Conservation (phyloP, 768 basidiomycete genomes). For the Termitomyces titanicus region DNA sequence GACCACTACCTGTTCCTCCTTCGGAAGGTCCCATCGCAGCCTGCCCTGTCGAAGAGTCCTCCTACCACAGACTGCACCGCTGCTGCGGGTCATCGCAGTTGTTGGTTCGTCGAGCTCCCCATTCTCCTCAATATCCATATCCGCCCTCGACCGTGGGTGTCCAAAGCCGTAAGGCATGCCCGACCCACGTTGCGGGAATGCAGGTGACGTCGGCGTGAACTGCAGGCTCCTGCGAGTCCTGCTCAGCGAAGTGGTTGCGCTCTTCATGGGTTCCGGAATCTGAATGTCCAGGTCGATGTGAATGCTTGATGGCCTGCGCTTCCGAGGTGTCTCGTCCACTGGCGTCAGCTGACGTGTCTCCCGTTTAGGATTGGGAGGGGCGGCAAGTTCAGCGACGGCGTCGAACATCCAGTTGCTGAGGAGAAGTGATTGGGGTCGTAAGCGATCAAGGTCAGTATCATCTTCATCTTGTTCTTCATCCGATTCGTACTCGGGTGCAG, state of each 20-base stretch:
- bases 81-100: conserved; percentile 34
- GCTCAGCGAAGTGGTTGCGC: background rate
- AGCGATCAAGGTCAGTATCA: conserved; percentile 21
- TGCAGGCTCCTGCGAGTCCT: conserved; percentile 53
- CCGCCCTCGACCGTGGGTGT: background rate
- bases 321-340: conserved; percentile 12
- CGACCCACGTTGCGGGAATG: conserved; percentile 22
- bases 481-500: conserved; percentile 15
- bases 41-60: conserved; percentile 20
- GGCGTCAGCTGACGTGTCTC: conserved; percentile 29
- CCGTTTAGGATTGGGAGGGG: conserved; percentile 17
- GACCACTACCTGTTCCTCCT: background rate
- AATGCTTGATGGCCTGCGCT: conserved; percentile 19
- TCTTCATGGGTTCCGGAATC: conserved; percentile 1
- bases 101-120: conserved; percentile 42
- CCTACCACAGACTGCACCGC: conserved; percentile 26
- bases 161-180: conserved; percentile 3
- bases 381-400: conserved; percentile 62
- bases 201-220: conserved; percentile 56
- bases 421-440: conserved; percentile 35
- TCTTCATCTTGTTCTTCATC: conserved; percentile 39
- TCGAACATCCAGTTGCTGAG: conserved; percentile 87
- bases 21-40: conserved; percentile 22
- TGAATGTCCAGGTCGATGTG: conserved; percentile 18
- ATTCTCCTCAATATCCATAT: conserved; percentile 18